Percentiles rank a stretch among this genome's conserved stretches.
Conservation (phyloP, 2,329 filamentous ascomycete genomes). For the Cytospora leucostoma region DNA sequence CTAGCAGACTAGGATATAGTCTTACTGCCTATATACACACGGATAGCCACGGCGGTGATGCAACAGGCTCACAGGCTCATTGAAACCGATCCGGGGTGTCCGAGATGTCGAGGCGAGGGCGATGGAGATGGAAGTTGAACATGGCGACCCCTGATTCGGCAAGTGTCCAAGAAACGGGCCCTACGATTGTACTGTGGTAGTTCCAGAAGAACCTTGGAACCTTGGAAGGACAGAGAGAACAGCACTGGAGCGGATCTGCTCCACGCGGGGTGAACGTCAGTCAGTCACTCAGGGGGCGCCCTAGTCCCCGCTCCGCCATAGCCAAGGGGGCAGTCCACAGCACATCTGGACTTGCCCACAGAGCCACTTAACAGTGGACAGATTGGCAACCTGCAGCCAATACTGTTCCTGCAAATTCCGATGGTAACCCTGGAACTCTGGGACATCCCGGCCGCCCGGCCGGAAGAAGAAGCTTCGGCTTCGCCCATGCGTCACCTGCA, state of each 20-base stretch:
- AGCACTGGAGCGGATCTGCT: conserved; percentile 11
- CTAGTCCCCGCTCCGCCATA: not conserved
- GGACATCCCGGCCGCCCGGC: conserved; percentile 1
- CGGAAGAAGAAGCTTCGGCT: conserved; percentile 20
- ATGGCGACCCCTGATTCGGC: conserved; percentile 19
- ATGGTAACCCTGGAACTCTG: conserved; percentile 13
- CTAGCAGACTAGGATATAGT: not conserved
- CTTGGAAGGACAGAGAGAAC: conserved; percentile 9
- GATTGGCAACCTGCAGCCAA: conserved; percentile 2
- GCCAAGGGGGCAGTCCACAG: conserved; percentile 2
- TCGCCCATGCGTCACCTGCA: conserved; percentile 11
- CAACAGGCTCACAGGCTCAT: conserved; percentile 18
- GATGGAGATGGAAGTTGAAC: conserved; percentile 1
- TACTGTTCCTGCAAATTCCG: conserved; percentile 23
- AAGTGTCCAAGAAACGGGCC: conserved; percentile 19
- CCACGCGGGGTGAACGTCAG: conserved; percentile 27
- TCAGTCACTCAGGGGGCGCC: conserved; percentile 9
- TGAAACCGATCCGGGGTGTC: conserved; percentile 5
- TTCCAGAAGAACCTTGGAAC: conserved; percentile 20
- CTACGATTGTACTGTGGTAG: not conserved
- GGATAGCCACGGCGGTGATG: not conserved
- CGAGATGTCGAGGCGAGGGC: conserved; percentile 7
- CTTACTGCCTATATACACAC: not conserved
- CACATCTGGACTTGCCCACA: conserved; percentile 8
- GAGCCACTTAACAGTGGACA: conserved; percentile 1